Conservation (phyloP, 2,329 filamentous ascomycete species). For the Scedosporium aurantiacum region DNA sequence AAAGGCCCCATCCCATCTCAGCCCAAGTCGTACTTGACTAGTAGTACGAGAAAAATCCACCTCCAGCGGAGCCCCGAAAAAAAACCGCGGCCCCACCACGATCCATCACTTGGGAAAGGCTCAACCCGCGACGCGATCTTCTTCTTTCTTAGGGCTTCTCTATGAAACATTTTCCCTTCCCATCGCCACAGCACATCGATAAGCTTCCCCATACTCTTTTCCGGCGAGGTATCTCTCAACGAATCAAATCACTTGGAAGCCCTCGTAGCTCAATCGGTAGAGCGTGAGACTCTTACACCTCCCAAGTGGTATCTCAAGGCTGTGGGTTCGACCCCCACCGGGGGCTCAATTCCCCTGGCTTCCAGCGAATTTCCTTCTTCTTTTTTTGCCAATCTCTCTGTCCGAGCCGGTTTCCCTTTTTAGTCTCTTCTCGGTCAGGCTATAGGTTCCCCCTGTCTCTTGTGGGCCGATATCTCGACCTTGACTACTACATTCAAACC, state of each 20-base stretch:
- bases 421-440: too few species aligned
- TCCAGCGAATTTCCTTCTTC: not conserved
- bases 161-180: not conserved
- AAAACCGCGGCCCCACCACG: too few species aligned
- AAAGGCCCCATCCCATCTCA: not conserved
- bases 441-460: too few species aligned
- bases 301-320: not conserved
- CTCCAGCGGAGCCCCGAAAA: too few species aligned
- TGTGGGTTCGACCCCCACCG: not conserved
- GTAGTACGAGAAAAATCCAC: not conserved
- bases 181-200: too few species aligned
- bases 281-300: conserved; percentile 58
- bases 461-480: too few species aligned
- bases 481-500: too few species aligned
- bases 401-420: too few species aligned
- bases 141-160: not conserved
- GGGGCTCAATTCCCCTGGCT: not conserved
- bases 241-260: not conserved
- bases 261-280: conserved; percentile 55
- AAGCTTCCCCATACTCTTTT: not conserved
- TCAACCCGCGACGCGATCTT: too few species aligned
- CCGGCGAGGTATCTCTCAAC: not conserved
- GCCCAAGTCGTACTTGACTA: not conserved
- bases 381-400: not conserved
- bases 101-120: too few species aligned